Evolutionary conservation across 179 eudicot genomes (phyloP).

Genomic region (Carnegiea gigantea): DNA sequence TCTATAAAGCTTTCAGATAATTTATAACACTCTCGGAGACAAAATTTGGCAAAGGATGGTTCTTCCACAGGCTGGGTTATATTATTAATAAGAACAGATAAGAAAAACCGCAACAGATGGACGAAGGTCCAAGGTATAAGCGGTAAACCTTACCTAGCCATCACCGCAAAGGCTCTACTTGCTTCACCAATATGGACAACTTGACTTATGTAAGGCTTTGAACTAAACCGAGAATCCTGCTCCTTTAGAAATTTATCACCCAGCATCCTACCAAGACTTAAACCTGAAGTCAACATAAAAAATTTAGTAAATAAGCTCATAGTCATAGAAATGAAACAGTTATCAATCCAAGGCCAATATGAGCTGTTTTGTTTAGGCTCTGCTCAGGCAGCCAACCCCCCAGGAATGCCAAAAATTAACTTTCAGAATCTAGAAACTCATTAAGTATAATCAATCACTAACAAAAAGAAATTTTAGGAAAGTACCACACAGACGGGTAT

Average conservation of each 20-base stretch:
- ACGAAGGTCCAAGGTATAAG: not conserved
- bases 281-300: constrained; percentile 46
- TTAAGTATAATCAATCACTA: not conserved
- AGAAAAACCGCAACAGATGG: too few relatives aligned
- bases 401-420: not conserved
- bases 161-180: constrained; percentile 62
- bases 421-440: not conserved
- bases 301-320: not conserved
- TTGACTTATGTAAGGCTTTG: constrained; percentile 81
- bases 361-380: not conserved
- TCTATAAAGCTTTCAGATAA: too few relatives aligned
- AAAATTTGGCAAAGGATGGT: too few relatives aligned
- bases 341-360: not conserved
- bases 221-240: constrained; percentile 91
- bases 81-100: too few relatives aligned
- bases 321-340: not conserved
- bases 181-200: constrained; percentile 57
- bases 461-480: not conserved
- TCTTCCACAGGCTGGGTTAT: too few relatives aligned
- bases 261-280: constrained; percentile 94
- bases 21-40: too few relatives aligned
- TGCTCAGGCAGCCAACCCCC: not conserved
- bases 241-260: constrained; percentile 97
- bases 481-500: constrained; percentile 88
- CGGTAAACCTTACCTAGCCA: constrained; percentile 69